Percentiles rank a stretch among this genome's conserved stretches.
Conservation (phyloP, 139 green algal species). For the Tetraselmis chui region DNA sequence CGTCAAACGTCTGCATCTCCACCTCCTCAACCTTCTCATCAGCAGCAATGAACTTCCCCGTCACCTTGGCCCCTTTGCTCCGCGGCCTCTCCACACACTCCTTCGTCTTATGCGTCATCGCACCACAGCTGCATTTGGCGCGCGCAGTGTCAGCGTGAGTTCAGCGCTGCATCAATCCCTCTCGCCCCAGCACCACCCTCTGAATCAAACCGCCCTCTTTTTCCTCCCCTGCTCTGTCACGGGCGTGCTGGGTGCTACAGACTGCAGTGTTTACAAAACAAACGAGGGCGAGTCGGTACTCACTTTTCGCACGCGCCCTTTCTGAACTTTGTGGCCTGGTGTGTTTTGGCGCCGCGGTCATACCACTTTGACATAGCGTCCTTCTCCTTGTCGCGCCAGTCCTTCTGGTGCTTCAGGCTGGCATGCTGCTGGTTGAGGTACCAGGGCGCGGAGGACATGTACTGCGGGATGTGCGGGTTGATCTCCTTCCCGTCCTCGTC, state of each 20-base stretch:
- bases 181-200: too few relatives aligned
- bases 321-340: conserved; percentile 89
- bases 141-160: too few relatives aligned
- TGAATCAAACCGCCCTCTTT: too few relatives aligned
- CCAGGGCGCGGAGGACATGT: conserved; percentile 95
- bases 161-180: too few relatives aligned
- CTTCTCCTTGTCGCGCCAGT: conserved; percentile 75
- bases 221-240: too few relatives aligned
- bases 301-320: conserved; percentile 97
- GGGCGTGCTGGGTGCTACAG: too few relatives aligned
- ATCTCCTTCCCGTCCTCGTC: conserved; percentile 98
- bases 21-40: conserved; percentile 93
- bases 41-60: conserved; percentile 86
- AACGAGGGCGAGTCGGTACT: conserved; percentile 15
- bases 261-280: too few relatives aligned
- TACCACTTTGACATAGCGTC: conserved; percentile 72
- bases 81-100: conserved; percentile 93
- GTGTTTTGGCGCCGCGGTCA: conserved; percentile 83
- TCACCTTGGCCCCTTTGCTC: conserved; percentile 76
- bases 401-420: conserved; percentile 94
- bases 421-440: conserved; percentile 86
- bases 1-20: conserved; percentile 70
- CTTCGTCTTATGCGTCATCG: conserved; percentile 91
- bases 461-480: conserved; percentile 98
- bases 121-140: conserved; percentile 94